Base-by-base conservation (phyloP, 768 basidiomycete genomes). In the Leucosporidium scottii region DNA sequence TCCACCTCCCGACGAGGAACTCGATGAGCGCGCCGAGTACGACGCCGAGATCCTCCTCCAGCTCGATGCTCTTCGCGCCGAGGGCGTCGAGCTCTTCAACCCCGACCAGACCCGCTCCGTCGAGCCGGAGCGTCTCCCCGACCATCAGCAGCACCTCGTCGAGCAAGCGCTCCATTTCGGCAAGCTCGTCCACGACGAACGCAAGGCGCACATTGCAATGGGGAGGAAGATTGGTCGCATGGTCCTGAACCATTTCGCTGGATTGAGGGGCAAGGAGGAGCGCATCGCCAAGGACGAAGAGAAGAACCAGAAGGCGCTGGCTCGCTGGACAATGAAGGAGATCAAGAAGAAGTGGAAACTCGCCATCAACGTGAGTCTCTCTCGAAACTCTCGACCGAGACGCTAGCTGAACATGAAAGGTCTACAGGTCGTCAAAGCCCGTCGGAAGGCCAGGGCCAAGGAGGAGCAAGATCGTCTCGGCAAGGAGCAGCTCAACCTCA, bases 261-360 rank as follows among this genome's bases (percentile, higher is more conserved):
- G 79, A 36, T 81, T 85, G 60, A 85, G 82, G 47, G 81, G 82
- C 36, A 84, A 82, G 74, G 86, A 86, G 64, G 86, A 87, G 36
- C 84, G 81, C 75, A 82, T 82, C 23, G 81, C 78, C 65, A 77
- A 78, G 25, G 83, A 82, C 71, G 87, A 90, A 73, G 88, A 91
- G 79, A 84, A 83, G 77, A 81, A 86, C 34, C 70, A 89, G 71
- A 81, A 84, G 61, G 81, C 80, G 5, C 74, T 91, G 48, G 89
- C 89, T 18, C 90, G 88, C 79, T 83, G 84, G 27, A 86, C 89
- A 0, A 81, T 87, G 58, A 85, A 84, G 73, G 79, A 85, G 74
- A 85, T 96, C 34, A 82, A 83, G 36, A 82, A 82, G 12, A 88
- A 91, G 75, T 97, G 93, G 93, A 89, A 87, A 78, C 86, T 89